Evolutionary conservation across 768 basidiomycete genomes (phyloP).

Genomic region (Mycena filopes): DNA sequence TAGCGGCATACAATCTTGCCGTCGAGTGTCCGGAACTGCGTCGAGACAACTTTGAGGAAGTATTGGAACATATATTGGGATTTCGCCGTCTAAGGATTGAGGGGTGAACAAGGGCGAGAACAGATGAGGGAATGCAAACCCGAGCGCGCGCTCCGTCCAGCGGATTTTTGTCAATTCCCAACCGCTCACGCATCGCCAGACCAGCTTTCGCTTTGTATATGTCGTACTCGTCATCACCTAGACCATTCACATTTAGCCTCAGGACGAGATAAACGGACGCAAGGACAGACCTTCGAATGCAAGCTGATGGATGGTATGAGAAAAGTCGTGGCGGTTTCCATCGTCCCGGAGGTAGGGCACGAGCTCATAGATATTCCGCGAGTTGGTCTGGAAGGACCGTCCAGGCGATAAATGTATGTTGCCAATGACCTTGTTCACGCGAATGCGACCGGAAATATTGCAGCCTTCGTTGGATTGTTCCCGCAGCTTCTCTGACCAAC

Average conservation of each 20-base stretch:
- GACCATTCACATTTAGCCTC: conserved; percentile 15
- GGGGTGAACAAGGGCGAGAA: conserved; percentile 9
- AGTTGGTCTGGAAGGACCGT: conserved; percentile 90
- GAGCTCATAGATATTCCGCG: conserved; percentile 84
- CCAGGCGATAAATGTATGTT: conserved; percentile 97
- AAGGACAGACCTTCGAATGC: conserved; percentile 68
- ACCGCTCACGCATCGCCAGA: conserved; percentile 70
- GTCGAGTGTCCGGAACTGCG: conserved; percentile 88
- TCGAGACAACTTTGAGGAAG: conserved; percentile 98
- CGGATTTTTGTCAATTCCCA: conserved; percentile 83
- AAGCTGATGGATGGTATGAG: conserved; percentile 85
- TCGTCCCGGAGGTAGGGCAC: conserved; percentile 95
- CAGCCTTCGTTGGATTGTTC: conserved; percentile 96
- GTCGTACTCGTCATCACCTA: conserved; percentile 85
- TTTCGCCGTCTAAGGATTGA: conserved; percentile 67
- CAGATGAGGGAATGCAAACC: conserved; percentile 48
- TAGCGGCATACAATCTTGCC: conserved; percentile 67
- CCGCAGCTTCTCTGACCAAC: conserved; percentile 93
- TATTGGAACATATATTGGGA: conserved; percentile 97
- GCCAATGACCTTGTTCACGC: conserved; percentile 96
- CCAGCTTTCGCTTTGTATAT: conserved; percentile 70
- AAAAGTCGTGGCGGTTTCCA: conserved; percentile 91
- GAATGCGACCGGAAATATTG: conserved; percentile 89
- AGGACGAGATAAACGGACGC: neutral
- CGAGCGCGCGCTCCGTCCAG: conserved; percentile 73